Evolutionary conservation across 2,329 filamentous ascomycete species (phyloP).

Genomic region (Pseudophaeomoniella oleicola): DNA sequence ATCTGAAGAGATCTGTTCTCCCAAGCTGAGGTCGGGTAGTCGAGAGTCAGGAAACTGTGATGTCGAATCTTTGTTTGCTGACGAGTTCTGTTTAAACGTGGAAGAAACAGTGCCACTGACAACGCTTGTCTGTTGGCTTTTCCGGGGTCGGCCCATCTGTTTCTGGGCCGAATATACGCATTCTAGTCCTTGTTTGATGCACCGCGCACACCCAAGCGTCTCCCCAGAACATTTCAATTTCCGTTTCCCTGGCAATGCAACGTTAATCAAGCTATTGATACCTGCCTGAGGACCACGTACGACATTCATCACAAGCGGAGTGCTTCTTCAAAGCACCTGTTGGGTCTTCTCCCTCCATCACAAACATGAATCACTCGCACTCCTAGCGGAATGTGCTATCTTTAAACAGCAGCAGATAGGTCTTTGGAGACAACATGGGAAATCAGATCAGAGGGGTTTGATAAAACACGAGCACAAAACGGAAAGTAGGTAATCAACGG

Average conservation of each 20-base stretch:
- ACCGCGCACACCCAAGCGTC: constrained; percentile 25
- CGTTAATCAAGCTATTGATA: constrained; percentile 9
- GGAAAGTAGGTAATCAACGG: too few relatives aligned
- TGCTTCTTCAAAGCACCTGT: constrained; percentile 21
- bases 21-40: not conserved
- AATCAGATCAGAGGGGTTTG: too few relatives aligned
- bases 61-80: not conserved
- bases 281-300: constrained; percentile 17
- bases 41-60: not conserved
- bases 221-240: constrained; percentile 35
- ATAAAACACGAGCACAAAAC: too few relatives aligned
- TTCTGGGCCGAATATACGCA: constrained; percentile 34
- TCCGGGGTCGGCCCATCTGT: constrained; percentile 32
- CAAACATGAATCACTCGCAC: too few relatives aligned
- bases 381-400: too few relatives aligned
- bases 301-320: constrained; percentile 33
- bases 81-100: not conserved
- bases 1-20: not conserved
- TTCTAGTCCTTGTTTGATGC: constrained; percentile 23
- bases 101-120: not conserved
- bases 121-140: constrained; percentile 17
- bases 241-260: constrained; percentile 22
- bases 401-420: too few relatives aligned
- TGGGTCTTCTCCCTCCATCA: not conserved
- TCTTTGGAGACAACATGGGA: too few relatives aligned